Evolutionary conservation across 176 grass and related monocot genomes (phyloP).

Genomic region (Oryza nivara): DNA sequence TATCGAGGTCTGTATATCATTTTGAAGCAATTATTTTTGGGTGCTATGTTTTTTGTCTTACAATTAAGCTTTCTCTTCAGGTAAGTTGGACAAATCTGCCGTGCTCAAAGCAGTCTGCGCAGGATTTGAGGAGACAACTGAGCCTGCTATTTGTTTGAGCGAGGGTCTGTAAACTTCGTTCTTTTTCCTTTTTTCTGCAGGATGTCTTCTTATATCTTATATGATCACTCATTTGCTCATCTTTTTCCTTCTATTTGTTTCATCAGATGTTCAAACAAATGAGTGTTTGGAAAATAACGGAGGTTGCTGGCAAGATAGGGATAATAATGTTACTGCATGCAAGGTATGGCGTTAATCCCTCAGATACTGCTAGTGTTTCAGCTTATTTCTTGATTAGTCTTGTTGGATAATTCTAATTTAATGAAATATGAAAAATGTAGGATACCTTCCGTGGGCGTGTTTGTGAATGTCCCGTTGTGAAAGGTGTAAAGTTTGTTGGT

Average conservation of each 20-base stretch:
- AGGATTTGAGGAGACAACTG: constrained; percentile 92
- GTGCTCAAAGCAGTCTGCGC: constrained; percentile 91
- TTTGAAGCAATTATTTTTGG: constrained; percentile 29
- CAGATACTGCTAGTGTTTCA: constrained; percentile 18
- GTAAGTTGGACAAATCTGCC: constrained; percentile 85
- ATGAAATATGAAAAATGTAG: constrained; percentile 38
- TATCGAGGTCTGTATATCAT: constrained; percentile 66
- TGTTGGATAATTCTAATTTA: constrained; percentile 27
- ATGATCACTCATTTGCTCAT: constrained; percentile 21
- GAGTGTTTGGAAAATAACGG: constrained; percentile 96
- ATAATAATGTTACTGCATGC: constrained; percentile 80
- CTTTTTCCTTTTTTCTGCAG: constrained; percentile 7
- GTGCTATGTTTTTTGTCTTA: constrained; percentile 42
- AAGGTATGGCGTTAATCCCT: constrained; percentile 53
- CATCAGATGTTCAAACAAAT: constrained; percentile 86
- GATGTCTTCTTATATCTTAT: constrained; percentile 41
- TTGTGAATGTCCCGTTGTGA: constrained; percentile 82
- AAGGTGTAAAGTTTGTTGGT: constrained; percentile 83
- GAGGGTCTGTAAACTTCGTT: constrained; percentile 48
- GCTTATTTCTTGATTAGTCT: constrained; percentile 19
- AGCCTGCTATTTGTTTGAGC: constrained; percentile 80
- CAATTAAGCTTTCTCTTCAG: constrained; percentile 45
- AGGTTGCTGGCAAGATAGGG: constrained; percentile 80
- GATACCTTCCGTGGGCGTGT: constrained; percentile 94
- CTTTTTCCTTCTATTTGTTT: constrained; percentile 27